A percentile compares a stretch with the other conserved stretches of the same genome.
Conservation (phyloP, 108 stramenopile species). For the Conticribra weissflogii region DNA sequence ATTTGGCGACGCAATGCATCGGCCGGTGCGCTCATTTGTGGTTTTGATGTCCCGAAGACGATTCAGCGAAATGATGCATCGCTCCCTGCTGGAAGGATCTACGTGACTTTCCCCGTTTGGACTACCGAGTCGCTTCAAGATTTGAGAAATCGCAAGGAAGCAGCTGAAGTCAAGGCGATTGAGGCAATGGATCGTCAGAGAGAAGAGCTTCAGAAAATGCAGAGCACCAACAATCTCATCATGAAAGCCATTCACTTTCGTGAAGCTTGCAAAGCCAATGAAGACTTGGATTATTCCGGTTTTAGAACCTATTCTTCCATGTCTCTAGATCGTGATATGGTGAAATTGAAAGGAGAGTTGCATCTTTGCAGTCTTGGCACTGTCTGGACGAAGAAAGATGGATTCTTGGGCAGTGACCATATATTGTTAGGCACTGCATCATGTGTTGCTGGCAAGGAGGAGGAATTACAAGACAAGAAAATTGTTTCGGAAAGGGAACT, state of each 20-base stretch:
- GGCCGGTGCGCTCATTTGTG: slow-evolving; percentile 61
- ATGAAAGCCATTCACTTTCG: slow-evolving; percentile 71
- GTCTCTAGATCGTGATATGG: slow-evolving; percentile 42
- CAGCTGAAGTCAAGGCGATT: slow-evolving; percentile 42
- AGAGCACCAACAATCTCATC: slow-evolving; percentile 56
- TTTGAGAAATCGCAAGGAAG: slow-evolving; percentile 41
- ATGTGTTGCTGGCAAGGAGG: slow-evolving; percentile 7
- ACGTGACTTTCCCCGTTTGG: slow-evolving; percentile 67
- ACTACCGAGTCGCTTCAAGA: slow-evolving; percentile 50
- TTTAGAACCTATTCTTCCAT: slow-evolving; percentile 30
- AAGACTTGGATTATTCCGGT: slow-evolving; percentile 45
- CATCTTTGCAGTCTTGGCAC: slow-evolving; percentile 48
- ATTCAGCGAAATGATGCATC: slow-evolving; percentile 57
- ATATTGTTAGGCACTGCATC: slow-evolving; percentile 44
- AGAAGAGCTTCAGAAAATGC: slow-evolving; percentile 57
- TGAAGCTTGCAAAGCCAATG: slow-evolving; percentile 51
- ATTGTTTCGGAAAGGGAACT: slow-evolving; percentile 20
- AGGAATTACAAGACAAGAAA: slow-evolving; percentile 27
- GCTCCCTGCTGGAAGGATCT: slow-evolving; percentile 56
- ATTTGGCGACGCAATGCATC: slow-evolving; percentile 60
- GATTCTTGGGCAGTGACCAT: slow-evolving; percentile 38
- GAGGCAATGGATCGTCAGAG: slow-evolving; percentile 47
- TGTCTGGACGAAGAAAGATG: slow-evolving; percentile 53
- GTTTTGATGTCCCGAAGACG: slow-evolving; percentile 59
- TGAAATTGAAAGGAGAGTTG: slow-evolving; percentile 19